These are phyloP conservation scores for Dactylorhiza incarnata DNA, from an alignment of 106 monocot genomes.

Conservation along the genomic window DNA sequence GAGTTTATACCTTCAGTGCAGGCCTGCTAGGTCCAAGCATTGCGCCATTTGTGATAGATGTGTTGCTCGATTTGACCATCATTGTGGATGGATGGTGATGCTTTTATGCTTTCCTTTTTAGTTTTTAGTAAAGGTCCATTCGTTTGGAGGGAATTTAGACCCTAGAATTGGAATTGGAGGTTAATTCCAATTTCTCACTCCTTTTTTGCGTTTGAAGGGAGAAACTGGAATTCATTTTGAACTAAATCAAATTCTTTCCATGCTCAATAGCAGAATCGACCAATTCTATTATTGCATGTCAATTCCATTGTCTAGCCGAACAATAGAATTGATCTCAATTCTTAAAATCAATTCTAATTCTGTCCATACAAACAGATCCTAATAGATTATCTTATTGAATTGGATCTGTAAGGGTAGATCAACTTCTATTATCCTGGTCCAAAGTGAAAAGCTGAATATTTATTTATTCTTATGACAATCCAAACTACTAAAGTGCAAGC, in stretches of 20 bases:
- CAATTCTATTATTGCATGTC: neutral
- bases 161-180: no score
- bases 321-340: neutral
- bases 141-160: no score
- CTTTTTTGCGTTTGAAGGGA: no score
- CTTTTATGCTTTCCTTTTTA: neutral
- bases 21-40: slow-evolving; percentile 96
- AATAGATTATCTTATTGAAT: neutral
- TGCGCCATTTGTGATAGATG: slow-evolving; percentile 89
- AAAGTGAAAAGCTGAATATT: no score
- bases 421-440: neutral
- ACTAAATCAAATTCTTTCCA: no score
- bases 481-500: no score
- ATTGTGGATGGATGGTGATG: slow-evolving; percentile 95
- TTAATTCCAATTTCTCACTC: no score
- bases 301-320: neutral
- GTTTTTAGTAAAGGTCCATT: neutral
- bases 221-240: no score
- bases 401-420: neutral
- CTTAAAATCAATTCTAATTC: no score
- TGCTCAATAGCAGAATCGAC: no score
- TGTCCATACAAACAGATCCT: no score
- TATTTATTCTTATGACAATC: no score
- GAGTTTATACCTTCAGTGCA: slow-evolving; percentile 32
- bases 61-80: slow-evolving; percentile 95